These are phyloP conservation scores for Thraustotheca clavata DNA, from an alignment of 352 stramenopile species.

Conservation along the genomic window DNA sequence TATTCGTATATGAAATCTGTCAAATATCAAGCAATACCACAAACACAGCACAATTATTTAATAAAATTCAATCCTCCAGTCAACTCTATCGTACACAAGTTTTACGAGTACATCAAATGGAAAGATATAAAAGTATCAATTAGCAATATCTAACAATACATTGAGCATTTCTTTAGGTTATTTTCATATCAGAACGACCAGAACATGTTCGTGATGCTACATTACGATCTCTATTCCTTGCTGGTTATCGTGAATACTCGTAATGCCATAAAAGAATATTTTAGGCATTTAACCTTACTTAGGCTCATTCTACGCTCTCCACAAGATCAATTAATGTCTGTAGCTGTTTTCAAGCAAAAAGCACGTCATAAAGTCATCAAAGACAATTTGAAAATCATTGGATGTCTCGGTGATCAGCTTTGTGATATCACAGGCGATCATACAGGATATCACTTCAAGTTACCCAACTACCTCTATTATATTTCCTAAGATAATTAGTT, in stretches of 20 bases:
- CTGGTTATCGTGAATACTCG: slow-evolving; percentile 5
- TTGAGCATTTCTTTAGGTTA: neutral
- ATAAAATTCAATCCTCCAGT: neutral
- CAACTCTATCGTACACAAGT: slow-evolving; percentile 11
- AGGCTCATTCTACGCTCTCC: slow-evolving; percentile 5
- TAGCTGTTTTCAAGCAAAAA: slow-evolving; percentile 12
- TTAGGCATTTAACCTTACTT: neutral
- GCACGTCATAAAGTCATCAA: neutral
- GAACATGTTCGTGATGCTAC: slow-evolving; percentile 2
- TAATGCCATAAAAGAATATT: neutral
- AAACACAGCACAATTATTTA: slow-evolving; percentile 14
- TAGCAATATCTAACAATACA: no score
- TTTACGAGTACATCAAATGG: slow-evolving; percentile 19
- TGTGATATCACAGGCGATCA: slow-evolving; percentile 17
- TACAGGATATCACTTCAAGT: slow-evolving; percentile 16
- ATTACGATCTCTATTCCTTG: neutral
- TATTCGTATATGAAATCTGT: slow-evolving; percentile 15
- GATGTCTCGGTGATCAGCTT: slow-evolving; percentile 17
- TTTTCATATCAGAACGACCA: slow-evolving; percentile 15
- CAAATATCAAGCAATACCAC: neutral
- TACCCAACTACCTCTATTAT: slow-evolving; percentile 21
- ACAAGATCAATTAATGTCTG: slow-evolving; percentile 10
- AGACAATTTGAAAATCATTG: slow-evolving; percentile 5
- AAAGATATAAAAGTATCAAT: slow-evolving; percentile 18
- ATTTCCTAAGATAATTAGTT: slow-evolving; percentile 7